Evolutionary conservation across 306 rosid genomes (phyloP).

Genomic region (Abrus pulchellus): DNA sequence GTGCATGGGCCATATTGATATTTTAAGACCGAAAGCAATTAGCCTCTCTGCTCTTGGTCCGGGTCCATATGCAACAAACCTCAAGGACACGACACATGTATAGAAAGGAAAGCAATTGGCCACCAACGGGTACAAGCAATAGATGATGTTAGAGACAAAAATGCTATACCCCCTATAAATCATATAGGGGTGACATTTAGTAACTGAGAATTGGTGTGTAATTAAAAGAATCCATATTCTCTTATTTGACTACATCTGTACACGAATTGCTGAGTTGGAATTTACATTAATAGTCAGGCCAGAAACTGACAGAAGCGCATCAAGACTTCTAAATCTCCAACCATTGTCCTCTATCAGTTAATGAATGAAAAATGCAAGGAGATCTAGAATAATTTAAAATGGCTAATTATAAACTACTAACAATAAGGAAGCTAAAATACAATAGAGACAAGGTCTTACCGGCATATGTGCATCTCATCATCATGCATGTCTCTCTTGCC

Average conservation of each 20-base stretch:
- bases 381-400: background rate
- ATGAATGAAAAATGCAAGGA: slow-evolving; percentile 25
- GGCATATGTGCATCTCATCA: slow-evolving; percentile 52
- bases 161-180: slow-evolving; percentile 17
- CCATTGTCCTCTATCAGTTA: background rate
- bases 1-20: slow-evolving; percentile 41
- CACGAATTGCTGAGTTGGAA: slow-evolving; percentile 36
- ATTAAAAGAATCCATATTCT: slow-evolving; percentile 35
- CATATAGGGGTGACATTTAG: slow-evolving; percentile 18
- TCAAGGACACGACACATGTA: slow-evolving; percentile 55
- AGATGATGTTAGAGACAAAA: slow-evolving; percentile 35
- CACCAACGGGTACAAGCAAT: slow-evolving; percentile 44
- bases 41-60: slow-evolving; percentile 31
- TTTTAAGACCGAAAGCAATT: slow-evolving; percentile 44
- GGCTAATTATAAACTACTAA: slow-evolving; percentile 1
- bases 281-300: slow-evolving; percentile 29
- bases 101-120: slow-evolving; percentile 45
- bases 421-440: background rate
- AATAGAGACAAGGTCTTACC: slow-evolving; percentile 48
- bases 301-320: slow-evolving; percentile 31
- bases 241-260: slow-evolving; percentile 42
- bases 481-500: slow-evolving; percentile 53
- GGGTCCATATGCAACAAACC: slow-evolving; percentile 53
- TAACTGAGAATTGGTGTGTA: slow-evolving; percentile 7
- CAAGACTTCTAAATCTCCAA: slow-evolving; percentile 35